Conservation (phyloP, 208 protist genomes). For the Borovskyia barvae region DNA sequence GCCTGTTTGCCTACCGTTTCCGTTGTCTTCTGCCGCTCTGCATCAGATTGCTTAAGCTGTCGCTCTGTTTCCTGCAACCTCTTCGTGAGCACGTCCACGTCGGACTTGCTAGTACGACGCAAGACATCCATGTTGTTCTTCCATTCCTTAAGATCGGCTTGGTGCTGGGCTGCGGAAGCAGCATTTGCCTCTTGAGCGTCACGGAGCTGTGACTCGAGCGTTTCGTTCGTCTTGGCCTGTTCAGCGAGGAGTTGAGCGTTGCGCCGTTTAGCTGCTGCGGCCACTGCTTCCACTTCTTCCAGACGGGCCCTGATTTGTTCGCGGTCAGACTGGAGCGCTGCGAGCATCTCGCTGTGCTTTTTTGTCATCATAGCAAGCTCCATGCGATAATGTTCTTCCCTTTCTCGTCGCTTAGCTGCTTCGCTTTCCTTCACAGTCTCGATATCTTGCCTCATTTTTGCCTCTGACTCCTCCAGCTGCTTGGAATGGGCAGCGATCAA, state of each 20-base stretch:
- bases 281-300: background rate
- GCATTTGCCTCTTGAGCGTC: background rate
- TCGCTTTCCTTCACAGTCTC: too few species aligned
- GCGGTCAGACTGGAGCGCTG: background rate
- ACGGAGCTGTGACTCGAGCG: background rate
- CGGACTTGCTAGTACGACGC: background rate
- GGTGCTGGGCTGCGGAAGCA: background rate
- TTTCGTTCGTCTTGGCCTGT: background rate
- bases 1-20: background rate
- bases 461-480: too few species aligned
- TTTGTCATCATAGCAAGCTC: too few species aligned
- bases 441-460: too few species aligned
- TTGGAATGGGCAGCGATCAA: too few species aligned
- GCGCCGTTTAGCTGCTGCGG: background rate
- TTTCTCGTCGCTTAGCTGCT: too few species aligned
- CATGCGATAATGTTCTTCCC: too few species aligned
- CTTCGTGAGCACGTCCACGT: background rate
- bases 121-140: conserved; percentile 14
- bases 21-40: background rate
- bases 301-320: too few species aligned
- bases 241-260: background rate
- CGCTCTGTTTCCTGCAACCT: background rate
- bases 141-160: conserved; percentile 10
- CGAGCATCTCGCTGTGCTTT: conserved; percentile 3
- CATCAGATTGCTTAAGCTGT: background rate